These are phyloP conservation scores for Hordeum pubiflorum DNA, from an alignment of 202 grass and related monocot species.

Conservation along the genomic window DNA sequence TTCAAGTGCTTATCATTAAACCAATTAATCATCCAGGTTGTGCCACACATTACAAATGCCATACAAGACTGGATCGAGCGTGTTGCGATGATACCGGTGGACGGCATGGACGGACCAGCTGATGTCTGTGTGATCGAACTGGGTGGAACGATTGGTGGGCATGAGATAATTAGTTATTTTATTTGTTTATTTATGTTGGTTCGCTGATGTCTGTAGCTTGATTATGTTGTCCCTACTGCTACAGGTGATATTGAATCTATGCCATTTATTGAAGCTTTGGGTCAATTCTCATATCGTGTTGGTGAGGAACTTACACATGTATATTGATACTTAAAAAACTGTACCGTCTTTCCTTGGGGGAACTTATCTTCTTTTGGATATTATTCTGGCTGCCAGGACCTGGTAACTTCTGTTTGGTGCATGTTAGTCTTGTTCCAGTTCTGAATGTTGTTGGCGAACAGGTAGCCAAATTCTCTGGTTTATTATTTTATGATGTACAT, in stretches of 20 bases:
- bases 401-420: constrained; percentile 93
- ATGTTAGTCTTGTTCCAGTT: constrained; percentile 99
- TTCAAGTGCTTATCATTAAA: constrained; percentile 11
- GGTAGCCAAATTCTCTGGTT: constrained; percentile 36
- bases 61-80: constrained; percentile 92
- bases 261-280: constrained; percentile 96
- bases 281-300: constrained; percentile 93
- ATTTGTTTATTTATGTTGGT: background rate
- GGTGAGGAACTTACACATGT: constrained; percentile 42
- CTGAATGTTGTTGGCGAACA: constrained; percentile 96
- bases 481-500: constrained; percentile 16
- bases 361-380: constrained; percentile 23
- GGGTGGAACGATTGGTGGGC: constrained; percentile 79
- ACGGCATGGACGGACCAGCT: constrained; percentile 81
- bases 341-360: background rate
- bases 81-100: constrained; percentile 66
- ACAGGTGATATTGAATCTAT: constrained; percentile 98
- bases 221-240: constrained; percentile 36
- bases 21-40: constrained; percentile 48
- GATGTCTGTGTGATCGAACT: constrained; percentile 92
- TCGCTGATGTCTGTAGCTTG: constrained; percentile 16
- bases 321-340: constrained; percentile 5
- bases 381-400: constrained; percentile 53
- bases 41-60: constrained; percentile 87
- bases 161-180: background rate